Conservation (phyloP, 345 rosid genomes). For the Boechera stricta region DNA sequence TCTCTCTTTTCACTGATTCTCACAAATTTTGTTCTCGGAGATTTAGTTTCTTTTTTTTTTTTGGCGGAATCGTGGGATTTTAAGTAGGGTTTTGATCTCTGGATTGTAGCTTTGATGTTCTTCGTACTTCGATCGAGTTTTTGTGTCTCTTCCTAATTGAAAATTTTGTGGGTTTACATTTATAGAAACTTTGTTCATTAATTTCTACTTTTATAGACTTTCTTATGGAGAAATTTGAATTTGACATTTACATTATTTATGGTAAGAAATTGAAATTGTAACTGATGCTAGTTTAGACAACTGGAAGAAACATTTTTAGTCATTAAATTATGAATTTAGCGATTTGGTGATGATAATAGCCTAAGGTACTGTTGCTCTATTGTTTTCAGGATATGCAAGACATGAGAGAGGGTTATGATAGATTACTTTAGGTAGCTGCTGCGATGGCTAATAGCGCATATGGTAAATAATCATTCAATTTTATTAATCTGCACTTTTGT, state of each 20-base stretch:
- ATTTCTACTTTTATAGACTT: neutral
- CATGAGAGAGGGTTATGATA: constrained; percentile 87
- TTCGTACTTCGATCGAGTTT: constrained; percentile 8
- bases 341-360: neutral
- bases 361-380: constrained; percentile 2
- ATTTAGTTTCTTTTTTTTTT: neutral
- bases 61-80: neutral
- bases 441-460: constrained; percentile 92
- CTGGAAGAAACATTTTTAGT: neutral
- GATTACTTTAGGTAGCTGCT: constrained; percentile 92
- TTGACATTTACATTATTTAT: neutral
- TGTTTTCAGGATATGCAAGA: constrained; percentile 78
- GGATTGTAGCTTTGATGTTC: constrained; percentile 1
- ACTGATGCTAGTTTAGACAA: neutral
- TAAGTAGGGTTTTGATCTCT: neutral
- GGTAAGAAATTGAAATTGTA: constrained; percentile 17
- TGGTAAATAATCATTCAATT: constrained; percentile 50
- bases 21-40: neutral
- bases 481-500: neutral
- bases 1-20: neutral
- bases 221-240: neutral
- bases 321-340: constrained; percentile 7
- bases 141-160: neutral
- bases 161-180: neutral
- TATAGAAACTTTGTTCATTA: neutral